Conservation (phyloP, 2,329 filamentous ascomycete genomes). For the Alternaria alternata region DNA sequence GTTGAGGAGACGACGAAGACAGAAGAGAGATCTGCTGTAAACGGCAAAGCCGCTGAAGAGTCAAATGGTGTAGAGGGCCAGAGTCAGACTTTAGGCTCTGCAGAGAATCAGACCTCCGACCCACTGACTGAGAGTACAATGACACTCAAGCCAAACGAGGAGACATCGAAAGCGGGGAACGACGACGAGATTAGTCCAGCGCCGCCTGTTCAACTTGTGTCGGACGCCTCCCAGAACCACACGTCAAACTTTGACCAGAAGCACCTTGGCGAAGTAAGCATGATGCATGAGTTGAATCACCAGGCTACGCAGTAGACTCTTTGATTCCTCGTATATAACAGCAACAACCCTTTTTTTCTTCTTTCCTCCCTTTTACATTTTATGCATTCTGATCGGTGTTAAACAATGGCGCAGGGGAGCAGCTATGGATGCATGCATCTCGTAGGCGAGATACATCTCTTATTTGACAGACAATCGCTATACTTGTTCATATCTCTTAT, state of each 20-base stretch:
- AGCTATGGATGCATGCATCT: slow-evolving; percentile 11
- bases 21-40: slow-evolving; percentile 12
- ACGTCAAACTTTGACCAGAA: slow-evolving; percentile 42
- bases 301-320: slow-evolving; percentile 40
- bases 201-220: slow-evolving; percentile 33
- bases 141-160: slow-evolving; percentile 37
- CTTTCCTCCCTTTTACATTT: neutral
- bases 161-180: slow-evolving; percentile 11
- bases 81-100: neutral
- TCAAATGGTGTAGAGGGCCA: no score
- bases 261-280: slow-evolving; percentile 44
- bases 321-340: neutral
- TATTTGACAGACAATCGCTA: slow-evolving; percentile 18
- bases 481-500: neutral
- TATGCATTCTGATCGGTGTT: slow-evolving; percentile 26
- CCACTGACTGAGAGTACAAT: slow-evolving; percentile 37
- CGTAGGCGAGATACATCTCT: slow-evolving; percentile 5
- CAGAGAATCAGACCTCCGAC: slow-evolving; percentile 17
- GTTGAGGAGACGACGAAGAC: slow-evolving; percentile 21
- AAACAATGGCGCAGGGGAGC: slow-evolving; percentile 9
- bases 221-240: slow-evolving; percentile 3
- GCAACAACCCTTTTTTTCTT: neutral
- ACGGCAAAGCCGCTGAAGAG: slow-evolving; percentile 5
- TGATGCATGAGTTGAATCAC: slow-evolving; percentile 37
- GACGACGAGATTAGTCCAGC: slow-evolving; percentile 40